A percentile compares a stretch with the other conserved stretches of the same genome.
phyloP scores from a whole-genome alignment of 2,329 filamentous ascomycete genomes.

The Dactylellina sp. region DNA sequence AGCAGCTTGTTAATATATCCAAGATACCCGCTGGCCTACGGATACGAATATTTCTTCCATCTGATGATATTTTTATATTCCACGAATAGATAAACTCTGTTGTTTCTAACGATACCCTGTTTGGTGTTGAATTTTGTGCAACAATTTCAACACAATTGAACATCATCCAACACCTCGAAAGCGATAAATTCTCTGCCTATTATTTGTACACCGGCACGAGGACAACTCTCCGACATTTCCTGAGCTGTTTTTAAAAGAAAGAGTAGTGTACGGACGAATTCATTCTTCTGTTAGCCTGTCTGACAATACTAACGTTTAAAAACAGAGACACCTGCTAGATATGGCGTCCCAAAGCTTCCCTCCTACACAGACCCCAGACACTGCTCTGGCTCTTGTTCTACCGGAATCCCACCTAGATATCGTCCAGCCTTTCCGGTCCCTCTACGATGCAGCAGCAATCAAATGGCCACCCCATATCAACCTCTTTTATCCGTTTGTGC shows the following conservation, averaged over 20 bases:
- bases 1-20: too few species aligned
- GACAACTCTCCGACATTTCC: neutral
- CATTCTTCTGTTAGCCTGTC: neutral
- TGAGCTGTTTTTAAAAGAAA: neutral
- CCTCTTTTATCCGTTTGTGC: constrained; percentile 75
- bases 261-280: too few species aligned
- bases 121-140: neutral
- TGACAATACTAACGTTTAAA: neutral
- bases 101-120: neutral
- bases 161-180: neutral
- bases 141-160: constrained; percentile 15
- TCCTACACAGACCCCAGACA: constrained; percentile 18
- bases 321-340: neutral
- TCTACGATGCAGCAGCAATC: constrained; percentile 72
- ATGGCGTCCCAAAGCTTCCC: constrained; percentile 35
- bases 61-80: too few species aligned
- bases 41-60: too few species aligned
- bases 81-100: neutral
- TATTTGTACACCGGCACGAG: constrained; percentile 3
- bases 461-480: constrained; percentile 77
- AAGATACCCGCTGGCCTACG: too few species aligned
- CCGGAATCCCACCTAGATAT: constrained; percentile 66
- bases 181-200: neutral
- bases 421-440: constrained; percentile 66
- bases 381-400: constrained; percentile 50